These are phyloP conservation scores for Microsporum canis DNA, from an alignment of 2,329 filamentous ascomycete species.

Conservation along the genomic window DNA sequence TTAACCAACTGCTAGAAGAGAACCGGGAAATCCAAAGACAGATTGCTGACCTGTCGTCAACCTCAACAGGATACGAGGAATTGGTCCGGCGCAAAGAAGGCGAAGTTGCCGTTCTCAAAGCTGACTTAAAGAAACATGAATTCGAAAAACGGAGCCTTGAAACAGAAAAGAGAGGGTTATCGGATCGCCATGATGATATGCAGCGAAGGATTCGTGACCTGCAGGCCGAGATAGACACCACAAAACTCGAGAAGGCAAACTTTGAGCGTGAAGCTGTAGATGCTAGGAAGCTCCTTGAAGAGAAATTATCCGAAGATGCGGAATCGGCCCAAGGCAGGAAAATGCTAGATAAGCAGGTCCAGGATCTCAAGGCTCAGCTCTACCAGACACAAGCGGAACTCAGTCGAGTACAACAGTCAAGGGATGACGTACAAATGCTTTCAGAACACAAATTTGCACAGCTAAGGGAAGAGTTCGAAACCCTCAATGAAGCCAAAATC, in stretches of 20 bases:
- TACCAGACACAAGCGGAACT: slow-evolving; percentile 79
- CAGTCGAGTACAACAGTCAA: slow-evolving; percentile 80
- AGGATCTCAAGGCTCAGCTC: slow-evolving; percentile 73
- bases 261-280: slow-evolving; percentile 82
- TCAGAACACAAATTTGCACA: slow-evolving; percentile 77
- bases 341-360: slow-evolving; percentile 75
- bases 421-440: slow-evolving; percentile 84
- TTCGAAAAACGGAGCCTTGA: slow-evolving; percentile 69
- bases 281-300: slow-evolving; percentile 73
- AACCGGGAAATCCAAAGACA: slow-evolving; percentile 75
- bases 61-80: slow-evolving; percentile 90
- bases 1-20: slow-evolving; percentile 66
- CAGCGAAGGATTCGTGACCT: slow-evolving; percentile 66
- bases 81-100: slow-evolving; percentile 88
- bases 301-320: slow-evolving; percentile 78
- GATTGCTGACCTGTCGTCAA: slow-evolving; percentile 74
- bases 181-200: slow-evolving; percentile 67
- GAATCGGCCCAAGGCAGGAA: slow-evolving; percentile 72
- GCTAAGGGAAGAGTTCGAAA: slow-evolving; percentile 73
- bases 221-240: slow-evolving; percentile 76
- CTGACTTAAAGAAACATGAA: slow-evolving; percentile 73
- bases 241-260: slow-evolving; percentile 72
- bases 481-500: slow-evolving; percentile 86
- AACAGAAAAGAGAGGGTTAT: slow-evolving; percentile 60
- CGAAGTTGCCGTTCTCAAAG: slow-evolving; percentile 72